phyloP scores from a whole-genome alignment of 2,329 filamentous ascomycete species.

The Lecanicillium sp. region DNA sequence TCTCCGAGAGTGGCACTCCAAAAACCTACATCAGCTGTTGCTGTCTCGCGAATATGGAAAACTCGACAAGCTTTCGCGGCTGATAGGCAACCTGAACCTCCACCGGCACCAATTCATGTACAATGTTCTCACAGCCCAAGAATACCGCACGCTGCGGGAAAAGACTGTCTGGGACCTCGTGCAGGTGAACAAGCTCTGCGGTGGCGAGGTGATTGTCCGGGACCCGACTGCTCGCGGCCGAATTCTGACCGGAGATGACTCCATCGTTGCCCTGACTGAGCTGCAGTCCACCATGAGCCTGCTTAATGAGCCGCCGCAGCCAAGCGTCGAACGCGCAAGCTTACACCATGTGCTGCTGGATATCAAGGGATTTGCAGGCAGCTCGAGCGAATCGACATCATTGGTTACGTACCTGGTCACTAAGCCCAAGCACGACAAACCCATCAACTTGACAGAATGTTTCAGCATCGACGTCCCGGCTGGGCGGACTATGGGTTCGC shows the following conservation, averaged over 20 bases:
- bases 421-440: constrained; percentile 55
- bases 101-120: constrained; percentile 86
- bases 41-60: constrained; percentile 73
- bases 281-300: constrained; percentile 95
- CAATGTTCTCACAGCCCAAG: constrained; percentile 81
- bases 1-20: constrained; percentile 95
- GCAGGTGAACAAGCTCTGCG: constrained; percentile 86
- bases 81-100: constrained; percentile 78
- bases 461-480: constrained; percentile 73
- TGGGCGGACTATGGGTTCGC: constrained; percentile 60
- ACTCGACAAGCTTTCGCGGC: constrained; percentile 70
- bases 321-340: constrained; percentile 58
- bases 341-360: constrained; percentile 80
- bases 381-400: constrained; percentile 66
- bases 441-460: constrained; percentile 70
- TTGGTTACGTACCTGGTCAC: constrained; percentile 72
- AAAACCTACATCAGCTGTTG: constrained; percentile 86
- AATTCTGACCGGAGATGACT: constrained; percentile 86
- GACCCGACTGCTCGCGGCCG: constrained; percentile 78
- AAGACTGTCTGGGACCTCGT: constrained; percentile 95
- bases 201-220: constrained; percentile 88
- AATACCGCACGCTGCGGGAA: constrained; percentile 74
- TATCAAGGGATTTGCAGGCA: constrained; percentile 72
- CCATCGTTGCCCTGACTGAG: constrained; percentile 81
- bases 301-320: constrained; percentile 70